Percentiles rank a stretch among this genome's conserved stretches.
phyloP scores from a whole-genome alignment of 495 filamentous ascomycete species.

The Sporormia fimetaria region DNA sequence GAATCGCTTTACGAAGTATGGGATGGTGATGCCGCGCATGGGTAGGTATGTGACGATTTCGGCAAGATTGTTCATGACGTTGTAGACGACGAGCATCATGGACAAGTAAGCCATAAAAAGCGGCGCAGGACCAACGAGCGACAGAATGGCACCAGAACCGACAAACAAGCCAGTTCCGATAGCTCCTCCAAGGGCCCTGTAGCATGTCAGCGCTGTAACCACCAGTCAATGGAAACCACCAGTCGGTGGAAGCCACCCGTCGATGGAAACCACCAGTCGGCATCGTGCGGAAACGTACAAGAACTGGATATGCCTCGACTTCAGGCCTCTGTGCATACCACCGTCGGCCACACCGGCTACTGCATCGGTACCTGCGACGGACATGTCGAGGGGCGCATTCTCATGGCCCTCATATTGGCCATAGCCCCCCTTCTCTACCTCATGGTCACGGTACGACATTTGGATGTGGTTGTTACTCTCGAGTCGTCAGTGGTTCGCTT shows the following conservation, averaged over 20 bases:
- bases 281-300: slow-evolving; percentile 9
- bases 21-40: slow-evolving; percentile 23
- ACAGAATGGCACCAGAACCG: slow-evolving; percentile 23
- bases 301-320: slow-evolving; percentile 32
- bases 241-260: not conserved
- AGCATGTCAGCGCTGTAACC: not conserved
- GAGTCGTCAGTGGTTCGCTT: too few relatives aligned
- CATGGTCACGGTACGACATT: too few relatives aligned
- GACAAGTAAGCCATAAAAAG: slow-evolving; percentile 29
- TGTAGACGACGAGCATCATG: slow-evolving; percentile 29
- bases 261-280: not conserved
- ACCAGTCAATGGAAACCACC: not conserved
- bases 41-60: slow-evolving; percentile 26
- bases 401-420: too few relatives aligned
- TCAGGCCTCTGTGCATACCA: slow-evolving; percentile 25
- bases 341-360: too few relatives aligned
- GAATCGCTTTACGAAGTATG: slow-evolving; percentile 22
- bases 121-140: slow-evolving; percentile 26
- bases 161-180: slow-evolving; percentile 24
- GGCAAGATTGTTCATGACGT: slow-evolving; percentile 28
- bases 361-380: too few relatives aligned
- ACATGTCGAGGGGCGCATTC: too few relatives aligned
- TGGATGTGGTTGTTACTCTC: too few relatives aligned
- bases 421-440: too few relatives aligned
- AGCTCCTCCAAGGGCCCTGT: slow-evolving; percentile 29